These are phyloP conservation scores for Sarocladium kiliense DNA, from an alignment of 2,329 filamentous ascomycete species.

Conservation along the genomic window DNA sequence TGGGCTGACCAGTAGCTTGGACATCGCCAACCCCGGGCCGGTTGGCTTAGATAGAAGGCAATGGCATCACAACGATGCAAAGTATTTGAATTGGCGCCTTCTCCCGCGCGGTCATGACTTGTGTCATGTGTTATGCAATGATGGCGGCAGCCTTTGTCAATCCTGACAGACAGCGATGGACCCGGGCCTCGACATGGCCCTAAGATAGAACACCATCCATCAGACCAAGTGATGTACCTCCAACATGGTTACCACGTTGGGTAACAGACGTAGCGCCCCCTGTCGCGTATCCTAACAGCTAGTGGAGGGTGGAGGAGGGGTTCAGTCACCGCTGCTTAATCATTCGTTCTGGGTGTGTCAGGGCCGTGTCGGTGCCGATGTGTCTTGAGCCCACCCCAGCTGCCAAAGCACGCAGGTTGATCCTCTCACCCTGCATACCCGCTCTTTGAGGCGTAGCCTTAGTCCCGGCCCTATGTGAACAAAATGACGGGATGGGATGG, in stretches of 20 bases:
- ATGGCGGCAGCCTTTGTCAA: neutral
- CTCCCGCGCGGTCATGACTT: neutral
- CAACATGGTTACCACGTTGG: neutral
- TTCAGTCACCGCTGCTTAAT: neutral
- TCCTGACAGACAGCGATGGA: neutral
- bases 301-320: neutral
- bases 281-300: neutral
- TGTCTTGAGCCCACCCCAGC: neutral
- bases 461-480: neutral
- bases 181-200: neutral
- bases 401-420: neutral
- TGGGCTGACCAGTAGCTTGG: neutral
- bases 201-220: neutral
- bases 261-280: too few species aligned
- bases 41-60: neutral
- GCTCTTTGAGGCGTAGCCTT: neutral
- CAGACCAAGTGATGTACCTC: neutral
- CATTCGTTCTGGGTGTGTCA: too few species aligned
- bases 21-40: neutral
- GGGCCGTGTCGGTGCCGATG: neutral
- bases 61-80: neutral
- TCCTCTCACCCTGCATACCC: neutral
- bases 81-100: neutral
- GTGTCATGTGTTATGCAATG: neutral
- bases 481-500: too few species aligned